Base-by-base conservation (phyloP, 768 basidiomycete genomes). In the Leccinum variicolor region DNA sequence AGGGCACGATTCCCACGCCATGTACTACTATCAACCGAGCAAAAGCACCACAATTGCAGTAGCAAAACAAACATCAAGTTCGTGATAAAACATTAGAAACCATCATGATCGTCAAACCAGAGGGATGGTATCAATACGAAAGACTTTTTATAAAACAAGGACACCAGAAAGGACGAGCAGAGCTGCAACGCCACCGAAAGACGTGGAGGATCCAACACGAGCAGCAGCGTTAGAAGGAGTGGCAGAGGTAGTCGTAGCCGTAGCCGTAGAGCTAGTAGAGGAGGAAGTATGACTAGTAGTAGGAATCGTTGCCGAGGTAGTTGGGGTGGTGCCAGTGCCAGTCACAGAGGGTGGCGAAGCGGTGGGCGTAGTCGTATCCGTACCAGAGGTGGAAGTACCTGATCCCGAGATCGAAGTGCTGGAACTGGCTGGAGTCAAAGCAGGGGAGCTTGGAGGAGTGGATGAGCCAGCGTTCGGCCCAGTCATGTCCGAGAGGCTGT, bases 401-500 rank as follows among this genome's bases (percentile, higher is more conserved):
- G 60, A 51, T 11, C n/a, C 39, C 9, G 60, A 21, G 1, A 57
- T 8, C 11, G 65, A 54, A 14, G 50, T 51, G 10, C 8, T 29
- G 43, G 43, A 39, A 9, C 21, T 14, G 21, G 19, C 5, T n/a
- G 36, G 17, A 39, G 36, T n/a, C n/a, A 63, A 36, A 8, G 60
- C 49, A 25, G 62, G 50, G 54, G 70, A 58, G 53, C 54, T 57
- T 15, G 52, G 5, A 19, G 50, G 4, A 45, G 58, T 54, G 33
- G 63, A 55, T 55, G 70, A 57, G 54, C 53, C 60, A 23, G 66
- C 15, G 41, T 63, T 62, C 26, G 82, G 81, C 50, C 87, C 88
- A 14, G 74, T 75, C 87, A 89, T 87, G 36, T 76, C 75, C 36
- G 74, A 70, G 26, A 89, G 73, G 3, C 84, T 89, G 61, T 9